These are phyloP conservation scores for Oryza nivara DNA, from an alignment of 176 grass and related monocot genomes.

Conservation along the genomic window DNA sequence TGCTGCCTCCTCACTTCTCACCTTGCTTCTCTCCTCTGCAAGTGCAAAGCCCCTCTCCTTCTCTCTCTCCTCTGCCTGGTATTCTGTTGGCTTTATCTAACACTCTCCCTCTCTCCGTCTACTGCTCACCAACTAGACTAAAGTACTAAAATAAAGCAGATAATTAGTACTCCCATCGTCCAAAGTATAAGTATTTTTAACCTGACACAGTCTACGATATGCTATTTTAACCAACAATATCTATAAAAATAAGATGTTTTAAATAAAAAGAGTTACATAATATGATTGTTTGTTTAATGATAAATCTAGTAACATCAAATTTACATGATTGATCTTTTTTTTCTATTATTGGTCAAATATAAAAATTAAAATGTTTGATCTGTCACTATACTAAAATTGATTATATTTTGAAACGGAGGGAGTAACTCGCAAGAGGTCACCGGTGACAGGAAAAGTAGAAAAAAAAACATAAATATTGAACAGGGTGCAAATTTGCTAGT, in stretches of 20 bases:
- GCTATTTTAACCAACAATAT: no score
- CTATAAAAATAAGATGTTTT: no score
- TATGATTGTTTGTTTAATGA: no score
- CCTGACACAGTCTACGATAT: no score
- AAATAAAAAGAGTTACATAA: no score
- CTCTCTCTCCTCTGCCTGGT: not conserved
- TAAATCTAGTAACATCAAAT: no score
- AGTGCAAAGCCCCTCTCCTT: constrained; percentile 32
- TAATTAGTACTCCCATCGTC: not conserved
- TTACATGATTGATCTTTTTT: no score
- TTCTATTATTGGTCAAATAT: no score
- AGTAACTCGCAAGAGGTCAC: not conserved
- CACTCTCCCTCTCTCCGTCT: constrained; percentile 8
- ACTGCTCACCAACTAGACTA: constrained; percentile 32
- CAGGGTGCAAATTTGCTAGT: not conserved
- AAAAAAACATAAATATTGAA: not conserved
- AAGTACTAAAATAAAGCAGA: constrained; percentile 24
- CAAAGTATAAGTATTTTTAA: no score
- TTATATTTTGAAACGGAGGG: no score
- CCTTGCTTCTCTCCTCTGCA: constrained; percentile 32
- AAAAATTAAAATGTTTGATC: no score
- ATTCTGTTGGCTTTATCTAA: constrained; percentile 48
- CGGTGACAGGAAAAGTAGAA: not conserved
- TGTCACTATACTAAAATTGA: no score
- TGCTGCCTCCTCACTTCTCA: not conserved